Conservation (phyloP, 2,329 filamentous ascomycete species). For the Stemphylium lycopersici region DNA sequence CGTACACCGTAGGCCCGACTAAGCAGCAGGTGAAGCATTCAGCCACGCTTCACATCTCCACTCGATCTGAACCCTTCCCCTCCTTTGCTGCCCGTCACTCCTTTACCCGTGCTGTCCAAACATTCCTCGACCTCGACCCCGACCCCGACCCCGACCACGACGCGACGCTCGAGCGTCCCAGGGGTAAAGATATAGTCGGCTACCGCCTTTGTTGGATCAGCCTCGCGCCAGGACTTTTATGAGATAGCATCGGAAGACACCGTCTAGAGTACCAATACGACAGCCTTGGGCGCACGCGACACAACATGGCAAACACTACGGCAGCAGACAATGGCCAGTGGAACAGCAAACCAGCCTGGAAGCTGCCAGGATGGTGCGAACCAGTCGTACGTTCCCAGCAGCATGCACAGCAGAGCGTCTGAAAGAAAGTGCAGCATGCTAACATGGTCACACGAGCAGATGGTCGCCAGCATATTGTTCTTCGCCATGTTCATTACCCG, state of each 20-base stretch:
- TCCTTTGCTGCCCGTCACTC: constrained; percentile 4
- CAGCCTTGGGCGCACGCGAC: constrained; percentile 2
- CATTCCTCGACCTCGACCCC: background rate
- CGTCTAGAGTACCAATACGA: background rate
- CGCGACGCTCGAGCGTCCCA: background rate
- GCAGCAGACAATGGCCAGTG: constrained; percentile 33
- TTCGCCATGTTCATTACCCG: constrained; percentile 57
- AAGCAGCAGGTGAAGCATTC: constrained; percentile 9
- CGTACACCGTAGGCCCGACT: constrained; percentile 3
- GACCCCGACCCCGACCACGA: background rate
- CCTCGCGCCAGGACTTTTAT: background rate
- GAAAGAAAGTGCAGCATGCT: background rate
- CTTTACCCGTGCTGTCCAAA: constrained; percentile 4
- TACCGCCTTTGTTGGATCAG: background rate
- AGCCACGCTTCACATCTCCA: constrained; percentile 1
- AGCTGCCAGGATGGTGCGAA: constrained; percentile 51
- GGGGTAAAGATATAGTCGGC: background rate
- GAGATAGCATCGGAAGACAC: background rate
- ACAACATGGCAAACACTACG: constrained; percentile 21
- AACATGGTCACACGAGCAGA: constrained; percentile 40
- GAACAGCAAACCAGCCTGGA: constrained; percentile 52
- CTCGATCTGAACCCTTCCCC: background rate
- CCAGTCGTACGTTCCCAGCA: constrained; percentile 41
- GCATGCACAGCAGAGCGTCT: background rate
- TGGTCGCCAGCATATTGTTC: constrained; percentile 59